Evolutionary conservation across 352 stramenopile genomes (phyloP).

Genomic region (Phytophthora melonis): DNA sequence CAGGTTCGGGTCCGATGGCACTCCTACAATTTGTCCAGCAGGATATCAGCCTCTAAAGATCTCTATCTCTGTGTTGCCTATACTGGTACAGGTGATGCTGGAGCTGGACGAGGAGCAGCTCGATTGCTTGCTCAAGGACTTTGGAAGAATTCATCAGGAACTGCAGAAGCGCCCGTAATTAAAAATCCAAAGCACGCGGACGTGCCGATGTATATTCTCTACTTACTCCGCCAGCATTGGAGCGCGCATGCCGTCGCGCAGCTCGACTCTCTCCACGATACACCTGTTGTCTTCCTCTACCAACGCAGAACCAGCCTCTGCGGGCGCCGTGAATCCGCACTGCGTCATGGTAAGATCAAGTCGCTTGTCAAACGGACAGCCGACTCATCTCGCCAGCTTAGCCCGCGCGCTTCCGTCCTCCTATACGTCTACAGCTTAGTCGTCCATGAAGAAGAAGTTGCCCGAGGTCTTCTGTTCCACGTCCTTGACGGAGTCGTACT

Average conservation of each 20-base stretch:
- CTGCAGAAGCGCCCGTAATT: conserved; percentile 31
- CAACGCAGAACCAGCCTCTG: conserved; percentile 3
- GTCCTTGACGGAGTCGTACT: conserved; percentile 97
- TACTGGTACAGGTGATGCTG: conserved; percentile 58
- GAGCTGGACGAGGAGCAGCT: conserved; percentile 58
- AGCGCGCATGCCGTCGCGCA: conserved; percentile 2
- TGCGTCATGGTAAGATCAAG: conserved; percentile 7
- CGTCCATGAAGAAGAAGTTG: conserved; percentile 99
- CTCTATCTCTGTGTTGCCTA: not conserved
- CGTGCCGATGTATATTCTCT: conserved; percentile 42
- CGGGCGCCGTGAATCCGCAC: not conserved
- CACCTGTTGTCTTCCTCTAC: conserved; percentile 17
- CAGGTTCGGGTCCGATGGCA: conserved; percentile 32
- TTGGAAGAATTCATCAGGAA: conserved; percentile 46
- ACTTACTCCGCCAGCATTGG: conserved; percentile 24
- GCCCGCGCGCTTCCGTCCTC: conserved; percentile 22
- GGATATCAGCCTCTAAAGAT: conserved; percentile 7
- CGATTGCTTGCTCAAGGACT: conserved; percentile 43
- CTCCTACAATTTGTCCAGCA: not conserved
- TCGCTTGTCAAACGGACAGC: conserved; percentile 10
- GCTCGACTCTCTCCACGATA: conserved; percentile 20
- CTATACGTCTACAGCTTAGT: conserved; percentile 71
- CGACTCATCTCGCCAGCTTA: conserved; percentile 12
- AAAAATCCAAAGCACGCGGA: conserved; percentile 32
- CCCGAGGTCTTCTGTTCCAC: conserved; percentile 97